Percentiles rank a stretch among this genome's conserved stretches.
phyloP scores from a whole-genome alignment of 2,329 filamentous ascomycete species.

The Colletotrichum lindemuthianum region DNA sequence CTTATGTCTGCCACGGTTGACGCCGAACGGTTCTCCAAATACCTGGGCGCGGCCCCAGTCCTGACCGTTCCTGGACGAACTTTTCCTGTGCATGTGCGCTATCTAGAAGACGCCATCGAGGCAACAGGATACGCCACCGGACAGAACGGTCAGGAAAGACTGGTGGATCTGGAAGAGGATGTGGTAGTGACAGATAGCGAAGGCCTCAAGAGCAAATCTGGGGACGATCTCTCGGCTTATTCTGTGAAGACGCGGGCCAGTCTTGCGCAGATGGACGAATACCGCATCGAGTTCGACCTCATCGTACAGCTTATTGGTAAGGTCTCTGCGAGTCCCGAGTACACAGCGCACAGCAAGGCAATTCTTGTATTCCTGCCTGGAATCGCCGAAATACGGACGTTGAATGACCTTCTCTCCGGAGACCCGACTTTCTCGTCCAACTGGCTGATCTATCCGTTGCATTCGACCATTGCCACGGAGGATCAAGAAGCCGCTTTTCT shows the following conservation, averaged over 20 bases:
- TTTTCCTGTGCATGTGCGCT: slow-evolving; percentile 89
- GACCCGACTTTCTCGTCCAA: slow-evolving; percentile 78
- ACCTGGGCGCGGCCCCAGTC: slow-evolving; percentile 85
- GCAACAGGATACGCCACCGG: slow-evolving; percentile 76
- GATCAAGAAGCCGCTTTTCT: slow-evolving; percentile 95
- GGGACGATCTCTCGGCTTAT: slow-evolving; percentile 74
- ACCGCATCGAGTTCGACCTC: slow-evolving; percentile 88
- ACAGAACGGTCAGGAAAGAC: slow-evolving; percentile 57
- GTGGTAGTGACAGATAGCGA: slow-evolving; percentile 60
- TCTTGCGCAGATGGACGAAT: slow-evolving; percentile 85
- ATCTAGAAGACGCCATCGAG: slow-evolving; percentile 92
- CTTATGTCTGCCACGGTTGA: slow-evolving; percentile 99
- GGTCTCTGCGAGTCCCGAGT: slow-evolving; percentile 76
- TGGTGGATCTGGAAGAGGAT: slow-evolving; percentile 73
- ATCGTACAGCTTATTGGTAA: slow-evolving; percentile 81
- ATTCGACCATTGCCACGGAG: slow-evolving; percentile 94
- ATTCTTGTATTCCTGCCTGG: slow-evolving; percentile 95
- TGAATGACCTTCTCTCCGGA: slow-evolving; percentile 86
- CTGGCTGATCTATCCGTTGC: slow-evolving; percentile 90
- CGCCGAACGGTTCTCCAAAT: slow-evolving; percentile 88
- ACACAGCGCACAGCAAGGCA: slow-evolving; percentile 82
- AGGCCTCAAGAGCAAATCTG: slow-evolving; percentile 55
- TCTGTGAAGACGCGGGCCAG: slow-evolving; percentile 79
- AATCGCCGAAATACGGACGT: slow-evolving; percentile 87
- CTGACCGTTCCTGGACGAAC: slow-evolving; percentile 92